Evolutionary conservation across 371 early-diverging fungal genomes (phyloP), one percentile per base, ranked within the genome.

Genomic region (Mucor circinelloides): DNA sequence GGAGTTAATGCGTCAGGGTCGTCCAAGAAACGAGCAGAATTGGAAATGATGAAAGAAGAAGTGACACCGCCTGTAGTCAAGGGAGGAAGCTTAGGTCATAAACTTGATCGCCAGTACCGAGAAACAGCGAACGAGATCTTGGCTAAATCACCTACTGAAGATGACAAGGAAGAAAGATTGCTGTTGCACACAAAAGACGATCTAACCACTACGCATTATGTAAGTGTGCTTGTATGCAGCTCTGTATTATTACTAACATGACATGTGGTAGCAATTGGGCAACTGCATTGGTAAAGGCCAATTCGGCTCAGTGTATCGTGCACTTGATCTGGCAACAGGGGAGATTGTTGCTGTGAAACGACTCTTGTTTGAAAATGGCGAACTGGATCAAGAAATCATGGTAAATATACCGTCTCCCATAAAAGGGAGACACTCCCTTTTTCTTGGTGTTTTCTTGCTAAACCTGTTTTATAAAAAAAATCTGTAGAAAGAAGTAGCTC

Each of bases 221-320:
- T 87, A 81, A 69, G 80, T 72, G 32, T 12, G 17, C 19, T 13
- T 48, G n/a, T 15, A 4, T 60, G 10, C 17, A 3, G 2, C 28
- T 1, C 6, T 9, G 8, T 30, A 2, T 28, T 21, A 9, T 6
- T 48, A 19, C 13, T 34, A 42, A 19, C 13, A 46, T 12, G 19
- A 0, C 2, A 2, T 17, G 40, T 17, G 17, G 0, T 67, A 87
- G 85, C 92, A 95, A 85, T 83, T 95, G 19, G 96, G 96, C 5
- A 93, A 95, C 62, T 94, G 94, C 67, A 93, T 97, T 27, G 97
- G 97, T 3, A 90, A 93, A 69, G 97, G 97, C 1, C 95, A 95
- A 50, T 96, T 95, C 75, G 97, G 95, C 12, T 77, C 92, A 1
- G 97, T 97, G 1, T 93, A 93, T 69, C 83, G 93, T 30, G 95